Evolutionary conservation across 78 protist species (phyloP).

Genomic region (Cavenderia fasciculata): DNA sequence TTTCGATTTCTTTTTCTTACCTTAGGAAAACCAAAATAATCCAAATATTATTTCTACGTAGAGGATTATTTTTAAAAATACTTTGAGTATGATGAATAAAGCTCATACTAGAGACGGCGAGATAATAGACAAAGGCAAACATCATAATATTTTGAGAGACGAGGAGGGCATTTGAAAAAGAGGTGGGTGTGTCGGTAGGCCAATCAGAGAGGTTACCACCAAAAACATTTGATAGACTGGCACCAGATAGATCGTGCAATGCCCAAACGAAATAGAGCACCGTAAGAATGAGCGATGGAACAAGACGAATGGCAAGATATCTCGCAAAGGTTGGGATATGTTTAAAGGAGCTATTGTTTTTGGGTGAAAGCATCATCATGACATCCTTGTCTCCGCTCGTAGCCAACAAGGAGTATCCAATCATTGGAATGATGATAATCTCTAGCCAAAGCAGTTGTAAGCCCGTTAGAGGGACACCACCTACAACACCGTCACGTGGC

Average conservation of each 20-base stretch:
- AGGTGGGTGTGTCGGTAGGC: neutral
- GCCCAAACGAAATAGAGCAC: conserved; percentile 62
- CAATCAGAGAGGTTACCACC: conserved; percentile 48
- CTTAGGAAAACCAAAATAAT: neutral
- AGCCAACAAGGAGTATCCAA: conserved; percentile 49
- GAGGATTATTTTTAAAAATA: conserved; percentile 31
- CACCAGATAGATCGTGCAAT: conserved; percentile 54
- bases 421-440: conserved; percentile 54
- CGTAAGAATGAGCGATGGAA: conserved; percentile 34
- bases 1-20: neutral
- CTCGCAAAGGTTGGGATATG: conserved; percentile 72
- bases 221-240: conserved; percentile 65
- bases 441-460: conserved; percentile 71
- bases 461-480: conserved; percentile 68
- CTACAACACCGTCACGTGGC: conserved; percentile 36
- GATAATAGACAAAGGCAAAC: conserved; percentile 74
- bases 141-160: conserved; percentile 76
- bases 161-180: conserved; percentile 31
- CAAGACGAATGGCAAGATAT: conserved; percentile 63
- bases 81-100: conserved; percentile 71
- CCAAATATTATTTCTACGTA: conserved; percentile 16
- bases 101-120: conserved; percentile 49
- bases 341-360: conserved; percentile 54
- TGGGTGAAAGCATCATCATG: conserved; percentile 55
- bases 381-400: conserved; percentile 62